Percentiles rank a stretch among this genome's conserved stretches.
These are phyloP conservation scores for Hypomyces rosellus DNA, from an alignment of 2,329 filamentous ascomycete species.

Conservation along the genomic window DNA sequence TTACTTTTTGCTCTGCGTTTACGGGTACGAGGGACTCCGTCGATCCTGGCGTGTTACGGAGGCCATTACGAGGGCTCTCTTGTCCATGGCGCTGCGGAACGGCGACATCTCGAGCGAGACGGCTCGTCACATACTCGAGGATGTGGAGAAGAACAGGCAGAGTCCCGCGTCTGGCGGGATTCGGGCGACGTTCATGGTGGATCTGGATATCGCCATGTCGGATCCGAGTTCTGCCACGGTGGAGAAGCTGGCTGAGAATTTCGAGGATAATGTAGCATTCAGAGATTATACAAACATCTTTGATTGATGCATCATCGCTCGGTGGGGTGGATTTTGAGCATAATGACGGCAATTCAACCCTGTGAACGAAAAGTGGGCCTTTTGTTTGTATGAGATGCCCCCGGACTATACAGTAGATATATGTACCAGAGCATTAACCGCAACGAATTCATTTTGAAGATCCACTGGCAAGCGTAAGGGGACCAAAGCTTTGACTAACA, in stretches of 20 bases:
- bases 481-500: no score
- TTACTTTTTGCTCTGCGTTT: conserved; percentile 33
- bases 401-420: no score
- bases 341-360: no score
- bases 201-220: conserved; percentile 25
- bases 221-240: conserved; percentile 25
- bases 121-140: conserved; percentile 22
- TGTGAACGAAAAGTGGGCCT: no score
- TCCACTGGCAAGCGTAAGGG: no score
- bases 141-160: conserved; percentile 19
- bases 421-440: no score
- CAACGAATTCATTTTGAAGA: no score
- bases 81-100: conserved; percentile 30
- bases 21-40: conserved; percentile 31
- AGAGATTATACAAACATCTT: conserved; percentile 19
- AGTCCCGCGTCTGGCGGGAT: conserved; percentile 15
- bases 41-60: conserved; percentile 31
- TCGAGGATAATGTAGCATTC: conserved; percentile 24
- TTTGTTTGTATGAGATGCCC: no score
- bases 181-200: conserved; percentile 28
- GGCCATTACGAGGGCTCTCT: conserved; percentile 26
- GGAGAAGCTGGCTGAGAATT: conserved; percentile 25
- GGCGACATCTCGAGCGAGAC: conserved; percentile 23
- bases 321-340: no score
- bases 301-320: not conserved